phyloP scores from a whole-genome alignment of 441 rosid species.

The Euphorbia schlechtendalii region DNA sequence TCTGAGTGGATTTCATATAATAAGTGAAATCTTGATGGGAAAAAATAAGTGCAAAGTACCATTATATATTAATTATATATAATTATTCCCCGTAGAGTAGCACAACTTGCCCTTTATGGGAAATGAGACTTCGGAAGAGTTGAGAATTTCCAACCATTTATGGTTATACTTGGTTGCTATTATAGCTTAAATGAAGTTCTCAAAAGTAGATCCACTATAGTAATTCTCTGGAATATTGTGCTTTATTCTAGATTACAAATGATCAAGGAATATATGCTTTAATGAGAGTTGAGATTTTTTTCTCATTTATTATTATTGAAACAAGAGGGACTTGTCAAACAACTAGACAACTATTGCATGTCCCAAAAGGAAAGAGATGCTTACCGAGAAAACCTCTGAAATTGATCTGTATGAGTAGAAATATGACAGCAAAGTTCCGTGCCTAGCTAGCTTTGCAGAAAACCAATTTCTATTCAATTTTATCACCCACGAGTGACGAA shows the following conservation, averaged over 20 bases:
- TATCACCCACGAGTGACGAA: not conserved
- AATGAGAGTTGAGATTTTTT: constrained; percentile 20
- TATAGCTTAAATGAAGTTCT: constrained; percentile 11
- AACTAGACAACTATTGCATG: constrained; percentile 9
- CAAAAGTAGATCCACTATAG: constrained; percentile 24
- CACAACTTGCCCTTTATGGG: no score
- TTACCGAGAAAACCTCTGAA: not conserved
- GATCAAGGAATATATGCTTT: constrained; percentile 25
- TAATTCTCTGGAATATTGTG: constrained; percentile 28
- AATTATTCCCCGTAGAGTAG: no score
- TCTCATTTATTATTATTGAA: not conserved
- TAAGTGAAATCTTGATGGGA: no score
- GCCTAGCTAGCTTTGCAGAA: not conserved
- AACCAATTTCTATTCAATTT: not conserved
- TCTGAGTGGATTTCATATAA: not conserved
- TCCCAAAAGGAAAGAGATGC: no score
- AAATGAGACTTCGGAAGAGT: no score
- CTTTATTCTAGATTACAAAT: constrained; percentile 13
- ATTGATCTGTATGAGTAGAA: not conserved
- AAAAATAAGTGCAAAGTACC: no score
- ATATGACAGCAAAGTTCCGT: not conserved
- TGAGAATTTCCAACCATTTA: no score
- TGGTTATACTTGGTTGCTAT: constrained; percentile 15
- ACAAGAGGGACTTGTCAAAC: constrained; percentile 1
- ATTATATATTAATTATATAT: no score